Conservation (phyloP, 768 basidiomycete species). For the Boletus fagicola region DNA sequence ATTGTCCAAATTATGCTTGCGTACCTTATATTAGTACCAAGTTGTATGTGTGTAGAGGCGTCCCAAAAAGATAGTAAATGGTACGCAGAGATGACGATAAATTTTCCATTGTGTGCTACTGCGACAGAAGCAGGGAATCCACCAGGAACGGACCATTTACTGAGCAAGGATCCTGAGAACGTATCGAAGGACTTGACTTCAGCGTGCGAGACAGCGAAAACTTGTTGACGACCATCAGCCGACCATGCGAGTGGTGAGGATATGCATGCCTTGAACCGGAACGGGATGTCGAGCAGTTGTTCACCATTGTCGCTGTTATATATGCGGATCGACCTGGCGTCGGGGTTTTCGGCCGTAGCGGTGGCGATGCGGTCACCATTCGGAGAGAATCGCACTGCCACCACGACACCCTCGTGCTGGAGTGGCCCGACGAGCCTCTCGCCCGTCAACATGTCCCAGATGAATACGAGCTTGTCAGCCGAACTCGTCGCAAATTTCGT, state of each 20-base stretch:
- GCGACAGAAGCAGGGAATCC: no score
- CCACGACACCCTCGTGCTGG: neutral
- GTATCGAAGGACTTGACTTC: neutral
- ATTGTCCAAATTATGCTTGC: no score
- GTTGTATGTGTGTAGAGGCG: no score
- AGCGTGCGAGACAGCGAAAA: no score
- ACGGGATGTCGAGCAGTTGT: neutral
- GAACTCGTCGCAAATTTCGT: neutral
- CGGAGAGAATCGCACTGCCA: neutral
- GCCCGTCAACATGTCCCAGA: neutral
- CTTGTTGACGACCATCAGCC: no score
- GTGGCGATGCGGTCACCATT: neutral
- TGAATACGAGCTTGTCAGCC: neutral
- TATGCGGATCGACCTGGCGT: neutral
- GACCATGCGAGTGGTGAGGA: no score
- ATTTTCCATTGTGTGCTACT: no score
- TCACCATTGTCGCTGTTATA: neutral
- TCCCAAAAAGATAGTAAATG: no score
- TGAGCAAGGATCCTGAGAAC: neutral
- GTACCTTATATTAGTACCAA: no score
- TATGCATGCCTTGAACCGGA: rapidly evolving
- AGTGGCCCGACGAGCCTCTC: neutral
- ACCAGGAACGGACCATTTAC: neutral
- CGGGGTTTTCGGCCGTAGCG: neutral
- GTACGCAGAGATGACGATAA: no score